Evolutionary conservation across 768 basidiomycete species (phyloP).

Genomic region (Lanmaoa pseudosensibilis): DNA sequence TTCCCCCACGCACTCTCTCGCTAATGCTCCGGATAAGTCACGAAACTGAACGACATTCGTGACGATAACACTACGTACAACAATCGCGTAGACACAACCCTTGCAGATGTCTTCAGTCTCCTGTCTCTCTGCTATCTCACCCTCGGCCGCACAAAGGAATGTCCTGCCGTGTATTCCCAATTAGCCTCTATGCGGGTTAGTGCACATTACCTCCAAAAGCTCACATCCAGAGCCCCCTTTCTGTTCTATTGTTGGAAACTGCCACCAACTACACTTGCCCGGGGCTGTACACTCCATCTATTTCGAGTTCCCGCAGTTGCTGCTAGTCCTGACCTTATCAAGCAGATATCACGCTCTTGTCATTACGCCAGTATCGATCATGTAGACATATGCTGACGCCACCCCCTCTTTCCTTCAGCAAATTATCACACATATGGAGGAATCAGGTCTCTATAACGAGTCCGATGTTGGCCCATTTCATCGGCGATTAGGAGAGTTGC

Average conservation of each 20-base stretch:
- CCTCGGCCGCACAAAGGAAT: slow-evolving; percentile 93
- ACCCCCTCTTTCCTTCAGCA: slow-evolving; percentile 52
- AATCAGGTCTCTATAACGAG: slow-evolving; percentile 92
- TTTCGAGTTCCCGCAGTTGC: slow-evolving; percentile 12
- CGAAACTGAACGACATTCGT: slow-evolving; percentile 87
- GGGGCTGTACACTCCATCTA: slow-evolving; percentile 4
- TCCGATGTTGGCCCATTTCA: slow-evolving; percentile 87
- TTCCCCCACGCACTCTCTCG: too few species aligned
- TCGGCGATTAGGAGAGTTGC: slow-evolving; percentile 75
- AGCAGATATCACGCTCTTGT: slow-evolving; percentile 25
- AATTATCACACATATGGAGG: slow-evolving; percentile 94
- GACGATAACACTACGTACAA: slow-evolving; percentile 72
- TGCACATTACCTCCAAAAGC: slow-evolving; percentile 23
- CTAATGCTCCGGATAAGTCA: slow-evolving; percentile 52
- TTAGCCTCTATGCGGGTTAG: slow-evolving; percentile 94
- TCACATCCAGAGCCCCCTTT: background rate
- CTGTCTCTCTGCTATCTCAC: slow-evolving; percentile 97
- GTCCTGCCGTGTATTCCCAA: slow-evolving; percentile 94
- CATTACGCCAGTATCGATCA: slow-evolving; percentile 18
- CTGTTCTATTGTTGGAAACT: slow-evolving; percentile 1
- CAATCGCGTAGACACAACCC: slow-evolving; percentile 92
- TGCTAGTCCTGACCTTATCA: slow-evolving; percentile 26
- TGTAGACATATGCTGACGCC: slow-evolving; percentile 29
- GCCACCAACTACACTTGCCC: background rate
- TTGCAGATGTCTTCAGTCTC: slow-evolving; percentile 93